Conservation (phyloP, 495 filamentous ascomycete genomes). For the Opeltia flavorubescens region DNA sequence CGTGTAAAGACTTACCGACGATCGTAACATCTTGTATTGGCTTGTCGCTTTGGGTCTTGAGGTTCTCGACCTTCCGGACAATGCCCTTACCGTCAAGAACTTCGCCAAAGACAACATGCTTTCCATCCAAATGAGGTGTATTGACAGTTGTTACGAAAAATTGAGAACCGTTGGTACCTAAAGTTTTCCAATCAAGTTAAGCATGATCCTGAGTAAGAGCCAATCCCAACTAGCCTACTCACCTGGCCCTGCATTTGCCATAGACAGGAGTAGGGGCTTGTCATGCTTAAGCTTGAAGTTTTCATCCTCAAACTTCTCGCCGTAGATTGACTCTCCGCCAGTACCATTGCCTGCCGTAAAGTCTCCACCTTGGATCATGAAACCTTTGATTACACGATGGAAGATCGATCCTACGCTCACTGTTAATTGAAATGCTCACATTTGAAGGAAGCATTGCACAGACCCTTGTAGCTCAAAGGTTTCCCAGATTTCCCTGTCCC, state of each 20-base stretch:
- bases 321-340: constrained; percentile 95
- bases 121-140: constrained; percentile 87
- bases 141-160: constrained; percentile 95
- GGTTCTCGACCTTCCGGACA: constrained; percentile 79
- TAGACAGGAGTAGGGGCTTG: constrained; percentile 84
- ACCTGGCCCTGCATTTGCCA: constrained; percentile 95
- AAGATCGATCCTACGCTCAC: constrained; percentile 51
- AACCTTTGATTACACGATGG: constrained; percentile 96
- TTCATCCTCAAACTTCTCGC: constrained; percentile 95
- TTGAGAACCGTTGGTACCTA: constrained; percentile 81
- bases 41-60: constrained; percentile 71
- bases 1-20: constrained; percentile 25
- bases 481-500: constrained; percentile 78
- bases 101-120: constrained; percentile 61
- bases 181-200: not conserved
- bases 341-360: constrained; percentile 95
- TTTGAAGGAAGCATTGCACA: constrained; percentile 7
- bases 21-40: constrained; percentile 60
- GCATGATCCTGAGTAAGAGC: too few relatives aligned
- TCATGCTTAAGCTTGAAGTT: constrained; percentile 91
- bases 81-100: constrained; percentile 77
- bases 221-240: too few relatives aligned
- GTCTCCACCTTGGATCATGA: constrained; percentile 99
- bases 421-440: not conserved
- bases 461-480: constrained; percentile 55